A percentile compares a stretch with the other conserved stretches of the same genome.
Conservation (phyloP, 345 rosid species). For the Clarkia xantiana region DNA sequence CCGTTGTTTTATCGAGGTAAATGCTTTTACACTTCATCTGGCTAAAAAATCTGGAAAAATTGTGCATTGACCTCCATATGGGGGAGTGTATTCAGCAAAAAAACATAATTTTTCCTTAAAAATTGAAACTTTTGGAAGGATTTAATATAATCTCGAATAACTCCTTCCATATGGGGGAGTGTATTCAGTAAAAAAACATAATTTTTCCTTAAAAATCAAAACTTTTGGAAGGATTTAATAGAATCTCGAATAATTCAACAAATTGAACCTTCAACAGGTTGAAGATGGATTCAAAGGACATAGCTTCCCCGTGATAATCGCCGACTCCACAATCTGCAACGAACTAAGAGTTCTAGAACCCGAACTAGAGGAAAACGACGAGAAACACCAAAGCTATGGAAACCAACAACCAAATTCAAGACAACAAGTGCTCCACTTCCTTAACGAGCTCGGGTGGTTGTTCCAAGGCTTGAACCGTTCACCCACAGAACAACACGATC, state of each 20-base stretch:
- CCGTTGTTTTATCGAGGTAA: slow-evolving; percentile 86
- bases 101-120: too few relatives aligned
- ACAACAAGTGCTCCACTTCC: slow-evolving; percentile 55
- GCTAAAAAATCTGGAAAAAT: too few relatives aligned
- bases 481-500: slow-evolving; percentile 14
- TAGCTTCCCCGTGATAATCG: slow-evolving; percentile 71
- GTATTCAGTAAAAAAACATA: too few relatives aligned
- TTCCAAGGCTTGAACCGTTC: slow-evolving; percentile 43
- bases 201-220: too few relatives aligned
- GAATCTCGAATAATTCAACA: too few relatives aligned
- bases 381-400: slow-evolving; percentile 21
- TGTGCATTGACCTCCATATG: too few relatives aligned
- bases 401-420: slow-evolving; percentile 29
- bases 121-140: too few relatives aligned
- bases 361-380: slow-evolving; percentile 43
- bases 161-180: too few relatives aligned
- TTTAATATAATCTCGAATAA: too few relatives aligned
- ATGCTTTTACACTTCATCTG: too few relatives aligned
- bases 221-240: too few relatives aligned
- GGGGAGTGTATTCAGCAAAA: too few relatives aligned
- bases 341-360: slow-evolving; percentile 63
- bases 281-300: slow-evolving; percentile 82
- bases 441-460: slow-evolving; percentile 93
- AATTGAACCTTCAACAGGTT: slow-evolving; percentile 21
- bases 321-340: slow-evolving; percentile 60